These are phyloP conservation scores for Vickermania ingenoplastis DNA, from an alignment of 208 protist genomes.

Conservation along the genomic window DNA sequence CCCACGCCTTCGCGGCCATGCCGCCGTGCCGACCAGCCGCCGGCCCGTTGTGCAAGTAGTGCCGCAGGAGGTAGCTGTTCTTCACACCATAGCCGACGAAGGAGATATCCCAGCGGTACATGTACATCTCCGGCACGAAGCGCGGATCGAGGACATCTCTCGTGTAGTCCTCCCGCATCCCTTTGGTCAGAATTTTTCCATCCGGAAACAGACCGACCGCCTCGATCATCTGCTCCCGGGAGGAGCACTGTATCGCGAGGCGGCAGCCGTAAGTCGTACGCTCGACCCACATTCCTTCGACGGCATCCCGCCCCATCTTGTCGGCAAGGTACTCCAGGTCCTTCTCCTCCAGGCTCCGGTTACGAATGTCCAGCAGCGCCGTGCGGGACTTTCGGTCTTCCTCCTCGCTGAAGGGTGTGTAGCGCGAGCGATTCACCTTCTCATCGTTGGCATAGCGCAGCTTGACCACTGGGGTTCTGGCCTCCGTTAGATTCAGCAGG, in stretches of 20 bases:
- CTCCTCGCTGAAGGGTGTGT: constrained; percentile 71
- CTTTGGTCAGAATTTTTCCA: constrained; percentile 77
- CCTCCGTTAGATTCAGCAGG: constrained; percentile 62
- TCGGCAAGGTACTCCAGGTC: constrained; percentile 82
- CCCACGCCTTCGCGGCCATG: constrained; percentile 85
- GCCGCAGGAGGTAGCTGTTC: constrained; percentile 81
- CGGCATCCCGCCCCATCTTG: constrained; percentile 64
- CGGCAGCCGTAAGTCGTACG: constrained; percentile 79
- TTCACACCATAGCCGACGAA: constrained; percentile 87
- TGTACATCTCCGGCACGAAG: constrained; percentile 81
- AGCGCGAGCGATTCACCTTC: constrained; percentile 63
- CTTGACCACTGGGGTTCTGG: constrained; percentile 81
- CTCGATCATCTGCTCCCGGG: constrained; percentile 75
- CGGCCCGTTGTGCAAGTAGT: constrained; percentile 71
- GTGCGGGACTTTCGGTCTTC: constrained; percentile 80
- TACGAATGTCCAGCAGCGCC: constrained; percentile 73
- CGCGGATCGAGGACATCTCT: constrained; percentile 75
- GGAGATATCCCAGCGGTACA: constrained; percentile 87
- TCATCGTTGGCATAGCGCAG: constrained; percentile 75
- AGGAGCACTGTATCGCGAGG: constrained; percentile 69
- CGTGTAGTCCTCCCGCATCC: constrained; percentile 81
- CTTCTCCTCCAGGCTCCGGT: constrained; percentile 38
- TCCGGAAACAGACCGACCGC: constrained; percentile 83
- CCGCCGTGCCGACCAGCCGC: constrained; percentile 53
- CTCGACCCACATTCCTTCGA: constrained; percentile 82